Base-by-base conservation (phyloP, 208 protist species). In the Leishmania gerbilli region DNA sequence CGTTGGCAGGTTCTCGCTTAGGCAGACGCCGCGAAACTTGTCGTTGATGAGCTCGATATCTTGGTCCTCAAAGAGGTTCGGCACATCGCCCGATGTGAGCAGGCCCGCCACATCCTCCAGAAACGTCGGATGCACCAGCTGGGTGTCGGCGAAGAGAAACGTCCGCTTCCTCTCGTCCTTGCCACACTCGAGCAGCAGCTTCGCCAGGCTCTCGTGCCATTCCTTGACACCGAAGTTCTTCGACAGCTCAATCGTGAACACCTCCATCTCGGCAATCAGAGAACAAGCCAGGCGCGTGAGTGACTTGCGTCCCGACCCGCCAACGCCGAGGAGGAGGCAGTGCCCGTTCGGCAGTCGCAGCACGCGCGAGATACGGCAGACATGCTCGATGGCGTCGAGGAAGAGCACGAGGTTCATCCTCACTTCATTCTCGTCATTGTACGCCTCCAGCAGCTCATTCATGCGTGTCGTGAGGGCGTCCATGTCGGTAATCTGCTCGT, bases 91-190 rank as follows among this genome's bases (percentile, higher is more conserved):
- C 8, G 94, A 96, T 79, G 97, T 99, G 15, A 99, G 88, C 51
- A 99, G 87, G 67, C 93, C 98, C 72, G 99, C 99, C 34, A 99
- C 93, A 84, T 99, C 99, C 92, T 99, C 99, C 71, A 99, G 84
- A 83, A 99, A 99, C 51, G 89, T 91, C 24, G 99, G 98, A 67
- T 97, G 92, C 74, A 99, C 89, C 31, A 99, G 93, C 80, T 98
- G 96, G n/a, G 99, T 99, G 91, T 99, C 99, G 40, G 96, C 97
- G 75, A 99, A 98, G 0, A 99, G 89, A 81, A 99, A 99, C 0
- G 99, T 99, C 49, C 94, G 91, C 80, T 92, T 95, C 85, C 99
- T 98, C 42, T 97, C 96, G 68, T 99, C 95, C 79, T 99, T 93
- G 74, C 99, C 99, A 60, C 98, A 98, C 42, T 95, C 94, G 42